Evolutionary conservation across 805 yeast genomes (phyloP).

Genomic region (Vanderwaltozyma tropicalis): DNA sequence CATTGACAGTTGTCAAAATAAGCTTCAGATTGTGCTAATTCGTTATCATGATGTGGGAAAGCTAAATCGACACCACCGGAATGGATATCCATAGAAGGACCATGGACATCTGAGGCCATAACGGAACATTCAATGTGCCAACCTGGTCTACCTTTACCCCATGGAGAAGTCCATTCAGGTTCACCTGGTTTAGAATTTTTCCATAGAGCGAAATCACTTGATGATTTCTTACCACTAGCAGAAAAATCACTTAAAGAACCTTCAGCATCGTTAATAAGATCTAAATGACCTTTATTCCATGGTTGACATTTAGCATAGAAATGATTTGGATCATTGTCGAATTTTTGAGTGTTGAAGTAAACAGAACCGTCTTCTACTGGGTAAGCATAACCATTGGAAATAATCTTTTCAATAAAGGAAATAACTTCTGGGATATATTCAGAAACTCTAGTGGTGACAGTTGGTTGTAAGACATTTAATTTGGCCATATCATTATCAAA

Average conservation of each 20-base stretch:
- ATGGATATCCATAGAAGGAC: constrained; percentile 81
- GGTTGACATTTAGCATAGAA: constrained; percentile 94
- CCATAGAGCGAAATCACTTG: constrained; percentile 94
- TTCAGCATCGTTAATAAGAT: constrained; percentile 86
- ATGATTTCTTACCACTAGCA: constrained; percentile 51
- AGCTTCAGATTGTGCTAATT: constrained; percentile 94
- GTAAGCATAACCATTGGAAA: constrained; percentile 76
- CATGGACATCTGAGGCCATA: constrained; percentile 88
- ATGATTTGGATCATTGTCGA: constrained; percentile 63
- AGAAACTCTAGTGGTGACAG: constrained; percentile 85
- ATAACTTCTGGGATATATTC: constrained; percentile 93
- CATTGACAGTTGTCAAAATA: constrained; percentile 82
- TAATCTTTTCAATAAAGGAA: constrained; percentile 62
- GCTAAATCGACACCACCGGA: constrained; percentile 96
- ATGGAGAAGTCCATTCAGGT: constrained; percentile 89
- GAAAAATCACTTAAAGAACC: constrained; percentile 54
- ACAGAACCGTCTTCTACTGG: constrained; percentile 81
- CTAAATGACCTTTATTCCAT: constrained; percentile 88
- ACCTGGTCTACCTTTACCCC: constrained; percentile 98
- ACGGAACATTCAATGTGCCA: constrained; percentile 99
- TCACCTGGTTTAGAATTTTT: constrained; percentile 94
- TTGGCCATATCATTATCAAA: constrained; percentile 78
- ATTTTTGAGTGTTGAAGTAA: constrained; percentile 82
- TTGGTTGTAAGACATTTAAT: constrained; percentile 76
- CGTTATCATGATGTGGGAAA: constrained; percentile 98